Evolutionary conservation across 441 rosid species (phyloP).

Genomic region (Pelargonium australe): DNA sequence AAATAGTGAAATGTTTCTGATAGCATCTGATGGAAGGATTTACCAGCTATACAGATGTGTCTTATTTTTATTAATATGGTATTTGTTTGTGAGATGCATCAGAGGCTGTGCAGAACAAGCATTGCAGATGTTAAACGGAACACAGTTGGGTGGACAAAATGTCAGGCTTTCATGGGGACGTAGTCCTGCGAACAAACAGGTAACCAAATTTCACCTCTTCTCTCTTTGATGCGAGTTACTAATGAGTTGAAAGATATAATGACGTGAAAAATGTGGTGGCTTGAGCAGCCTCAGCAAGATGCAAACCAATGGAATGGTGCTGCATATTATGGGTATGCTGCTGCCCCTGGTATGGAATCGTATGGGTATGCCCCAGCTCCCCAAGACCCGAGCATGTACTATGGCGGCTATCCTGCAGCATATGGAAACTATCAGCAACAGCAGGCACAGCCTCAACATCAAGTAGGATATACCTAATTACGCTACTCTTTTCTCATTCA

Average conservation of each 20-base stretch:
- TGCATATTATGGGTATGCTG: conserved; percentile 64
- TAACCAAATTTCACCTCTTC: conserved; percentile 10
- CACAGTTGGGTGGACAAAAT: conserved; percentile 73
- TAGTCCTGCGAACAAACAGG: conserved; percentile 91
- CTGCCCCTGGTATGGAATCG: not conserved
- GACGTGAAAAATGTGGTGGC: not conserved
- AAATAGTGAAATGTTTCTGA: not conserved
- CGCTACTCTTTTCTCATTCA: no score
- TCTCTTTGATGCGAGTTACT: not conserved
- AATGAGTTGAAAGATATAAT: conserved; percentile 9
- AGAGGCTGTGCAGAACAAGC: conserved; percentile 87
- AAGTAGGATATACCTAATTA: no score
- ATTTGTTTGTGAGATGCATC: not conserved
- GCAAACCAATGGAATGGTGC: conserved; percentile 50
- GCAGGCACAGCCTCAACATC: not conserved
- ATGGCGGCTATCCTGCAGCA: not conserved
- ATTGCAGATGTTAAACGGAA: conserved; percentile 56
- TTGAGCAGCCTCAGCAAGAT: conserved; percentile 57
- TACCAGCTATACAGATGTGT: no score
- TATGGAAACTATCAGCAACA: not conserved
- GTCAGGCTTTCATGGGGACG: conserved; percentile 95
- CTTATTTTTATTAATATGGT: no score
- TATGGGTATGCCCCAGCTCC: not conserved
- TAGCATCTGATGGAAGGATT: not conserved
- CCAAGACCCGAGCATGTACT: conserved; percentile 4